These are phyloP conservation scores for Agrocybe chaxingu DNA, from an alignment of 768 basidiomycete genomes.

Conservation along the genomic window DNA sequence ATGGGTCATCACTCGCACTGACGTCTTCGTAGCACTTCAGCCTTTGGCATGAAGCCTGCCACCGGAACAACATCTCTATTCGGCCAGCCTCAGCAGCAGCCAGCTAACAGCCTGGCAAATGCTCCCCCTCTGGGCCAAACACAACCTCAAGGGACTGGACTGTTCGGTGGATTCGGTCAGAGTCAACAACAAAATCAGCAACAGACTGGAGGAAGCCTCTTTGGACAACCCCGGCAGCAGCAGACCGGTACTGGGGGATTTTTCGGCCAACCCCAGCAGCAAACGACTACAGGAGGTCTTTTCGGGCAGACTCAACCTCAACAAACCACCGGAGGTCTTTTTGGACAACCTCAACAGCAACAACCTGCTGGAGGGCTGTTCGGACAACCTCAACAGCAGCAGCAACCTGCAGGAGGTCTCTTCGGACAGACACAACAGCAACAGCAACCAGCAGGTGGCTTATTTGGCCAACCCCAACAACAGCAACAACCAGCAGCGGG, in stretches of 20 bases:
- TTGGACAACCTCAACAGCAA: slow-evolving; percentile 26
- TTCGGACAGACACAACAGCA: slow-evolving; percentile 32
- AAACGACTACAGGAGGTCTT: slow-evolving; percentile 15
- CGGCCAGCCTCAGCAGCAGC: slow-evolving; percentile 29
- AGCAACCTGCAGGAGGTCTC: slow-evolving; percentile 18
- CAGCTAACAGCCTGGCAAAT: slow-evolving; percentile 3
- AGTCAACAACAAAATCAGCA: slow-evolving; percentile 19
- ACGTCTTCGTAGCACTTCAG: slow-evolving; percentile 20
- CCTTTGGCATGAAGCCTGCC: slow-evolving; percentile 39
- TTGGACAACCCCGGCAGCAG: slow-evolving; percentile 14
- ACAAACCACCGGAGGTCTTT: slow-evolving; percentile 20
- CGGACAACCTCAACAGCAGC: slow-evolving; percentile 26
- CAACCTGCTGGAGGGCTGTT: slow-evolving; percentile 22
- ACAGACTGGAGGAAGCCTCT: slow-evolving; percentile 5
- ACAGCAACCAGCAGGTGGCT: slow-evolving; percentile 26
- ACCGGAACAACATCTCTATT: slow-evolving; percentile 30
- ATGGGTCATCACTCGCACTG: no score
- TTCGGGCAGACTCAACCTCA: slow-evolving; percentile 27
- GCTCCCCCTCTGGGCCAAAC: slow-evolving; percentile 13
- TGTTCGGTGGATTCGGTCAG: slow-evolving; percentile 24
- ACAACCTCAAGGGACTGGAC: slow-evolving; percentile 11
- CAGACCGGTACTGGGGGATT: slow-evolving; percentile 8
- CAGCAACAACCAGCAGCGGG: slow-evolving; percentile 17
- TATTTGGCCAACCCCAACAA: slow-evolving; percentile 30
- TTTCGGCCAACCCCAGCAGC: slow-evolving; percentile 13